phyloP scores from a whole-genome alignment of 139 green algal genomes.

The Picochlorum sp. region DNA sequence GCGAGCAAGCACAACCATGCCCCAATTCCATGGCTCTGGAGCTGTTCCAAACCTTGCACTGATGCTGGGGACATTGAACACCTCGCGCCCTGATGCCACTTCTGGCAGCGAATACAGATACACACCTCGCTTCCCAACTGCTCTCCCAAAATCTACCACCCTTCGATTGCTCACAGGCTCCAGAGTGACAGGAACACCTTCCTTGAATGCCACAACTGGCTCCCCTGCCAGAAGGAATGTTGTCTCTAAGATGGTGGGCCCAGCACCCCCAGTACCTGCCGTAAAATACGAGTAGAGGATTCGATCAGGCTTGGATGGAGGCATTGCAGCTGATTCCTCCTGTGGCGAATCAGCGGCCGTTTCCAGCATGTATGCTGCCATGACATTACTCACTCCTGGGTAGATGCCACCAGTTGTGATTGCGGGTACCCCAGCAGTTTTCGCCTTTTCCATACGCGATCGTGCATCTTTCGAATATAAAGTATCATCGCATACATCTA shows the following conservation, averaged over 20 bases:
- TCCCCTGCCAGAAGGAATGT: conserved; percentile 68
- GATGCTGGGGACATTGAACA: conserved; percentile 63
- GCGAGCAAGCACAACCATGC: conserved; percentile 71
- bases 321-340: neutral
- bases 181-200: conserved; percentile 36
- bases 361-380: conserved; percentile 82
- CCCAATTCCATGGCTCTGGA: conserved; percentile 84
- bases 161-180: conserved; percentile 60
- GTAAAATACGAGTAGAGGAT: conserved; percentile 87
- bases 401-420: conserved; percentile 79
- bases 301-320: conserved; percentile 37
- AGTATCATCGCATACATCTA: conserved; percentile 94
- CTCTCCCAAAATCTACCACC: conserved; percentile 87
- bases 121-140: conserved; percentile 38
- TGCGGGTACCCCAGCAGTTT: conserved; percentile 67
- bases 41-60: conserved; percentile 87
- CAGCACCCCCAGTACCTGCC: conserved; percentile 79
- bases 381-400: conserved; percentile 80
- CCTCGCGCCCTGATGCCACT: conserved; percentile 50
- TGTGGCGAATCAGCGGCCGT: conserved; percentile 7
- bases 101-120: conserved; percentile 89
- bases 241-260: conserved; percentile 90
- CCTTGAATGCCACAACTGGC: conserved; percentile 27
- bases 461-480: conserved; percentile 43
- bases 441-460: conserved; percentile 42